phyloP scores from a whole-genome alignment of 2,329 filamentous ascomycete genomes.

The Nemania serpens region DNA sequence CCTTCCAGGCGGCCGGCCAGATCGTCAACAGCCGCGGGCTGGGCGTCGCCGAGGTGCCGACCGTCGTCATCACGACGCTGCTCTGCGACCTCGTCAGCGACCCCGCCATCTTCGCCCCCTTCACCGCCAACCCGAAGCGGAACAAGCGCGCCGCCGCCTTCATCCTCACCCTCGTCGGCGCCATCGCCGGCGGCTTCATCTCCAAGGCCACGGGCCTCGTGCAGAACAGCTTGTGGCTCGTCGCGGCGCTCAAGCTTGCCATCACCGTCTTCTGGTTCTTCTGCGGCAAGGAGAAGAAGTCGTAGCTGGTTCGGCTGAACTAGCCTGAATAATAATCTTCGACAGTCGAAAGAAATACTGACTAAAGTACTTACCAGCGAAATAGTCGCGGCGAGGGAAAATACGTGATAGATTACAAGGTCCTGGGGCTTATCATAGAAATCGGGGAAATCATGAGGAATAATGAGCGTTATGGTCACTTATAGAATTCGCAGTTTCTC shows the following conservation, averaged over 20 bases:
- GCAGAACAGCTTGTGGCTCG: slow-evolving; percentile 51
- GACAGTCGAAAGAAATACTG: no score
- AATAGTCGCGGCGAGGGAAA: no score
- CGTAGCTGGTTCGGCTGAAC: background rate
- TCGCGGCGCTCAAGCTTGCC: slow-evolving; percentile 49
- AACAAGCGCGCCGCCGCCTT: slow-evolving; percentile 53
- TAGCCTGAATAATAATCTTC: background rate
- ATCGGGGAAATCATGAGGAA: background rate
- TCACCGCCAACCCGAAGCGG: slow-evolving; percentile 53
- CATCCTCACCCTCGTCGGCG: slow-evolving; percentile 51
- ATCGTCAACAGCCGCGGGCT: slow-evolving; percentile 57
- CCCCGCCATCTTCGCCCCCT: slow-evolving; percentile 50
- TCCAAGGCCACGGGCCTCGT: slow-evolving; percentile 49
- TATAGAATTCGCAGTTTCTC: slow-evolving; percentile 6
- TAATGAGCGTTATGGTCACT: background rate
- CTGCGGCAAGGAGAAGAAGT: slow-evolving; percentile 23
- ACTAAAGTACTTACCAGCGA: no score
- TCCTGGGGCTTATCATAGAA: no score
- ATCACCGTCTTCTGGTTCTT: slow-evolving; percentile 44
- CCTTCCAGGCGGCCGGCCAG: slow-evolving; percentile 60
- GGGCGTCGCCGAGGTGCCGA: slow-evolving; percentile 59
- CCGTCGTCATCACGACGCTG: slow-evolving; percentile 59
- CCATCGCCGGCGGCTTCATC: slow-evolving; percentile 54
- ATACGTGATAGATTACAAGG: no score
- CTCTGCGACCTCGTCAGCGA: slow-evolving; percentile 61